Evolutionary conservation across 1,284 basidiomycete genomes (phyloP), one percentile per base, ranked within the genome.

Genomic region (Puccinia horiana): DNA sequence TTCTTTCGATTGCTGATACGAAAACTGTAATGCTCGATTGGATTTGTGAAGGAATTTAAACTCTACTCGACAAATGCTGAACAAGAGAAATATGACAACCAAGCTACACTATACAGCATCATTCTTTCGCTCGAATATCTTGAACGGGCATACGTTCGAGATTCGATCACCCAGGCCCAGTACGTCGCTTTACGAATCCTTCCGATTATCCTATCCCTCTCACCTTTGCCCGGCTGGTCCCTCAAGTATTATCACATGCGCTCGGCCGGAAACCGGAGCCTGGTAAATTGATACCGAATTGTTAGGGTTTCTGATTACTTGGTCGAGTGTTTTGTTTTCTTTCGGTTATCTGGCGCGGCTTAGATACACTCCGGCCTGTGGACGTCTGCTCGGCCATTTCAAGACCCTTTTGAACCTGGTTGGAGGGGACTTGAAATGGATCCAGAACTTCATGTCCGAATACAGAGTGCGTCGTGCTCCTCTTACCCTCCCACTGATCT

Each of bases 331-430:
- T 29, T 67, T 67, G n/a, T 81, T n/a, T n/a, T n/a, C n/a, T 76
- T 54, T 52, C 84, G 20, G 20, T 65, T 2, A 42, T 67, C 40
- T 67, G 84, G 87, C 84, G 37, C 37, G 40, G 40, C 18, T 90
- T 90, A 96, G 94, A 89, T 99, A 99, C 88, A 95, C 95, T 82
- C 95, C 95, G 82, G 95, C 95, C 84, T 99, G 96, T 87, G 94
- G 94, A 23, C 90, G 94, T 67, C 88, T 99, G 26, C 88, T 99
- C 12, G 94, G 93, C 20, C 96, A 98, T 88, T 98, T 96, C 89
- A 98, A 98, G 90, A 97, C 95, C 1, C 93, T 97, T 90, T 89
- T 96, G 84, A 98, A 96, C 88, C 90, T 98, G 54, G 92, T 99
- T 18, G 92, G 92, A 32, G 92, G 94, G 82, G 92, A 93, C 49